phyloP scores from a whole-genome alignment of 805 yeast species.

The Candida chauliodis region DNA sequence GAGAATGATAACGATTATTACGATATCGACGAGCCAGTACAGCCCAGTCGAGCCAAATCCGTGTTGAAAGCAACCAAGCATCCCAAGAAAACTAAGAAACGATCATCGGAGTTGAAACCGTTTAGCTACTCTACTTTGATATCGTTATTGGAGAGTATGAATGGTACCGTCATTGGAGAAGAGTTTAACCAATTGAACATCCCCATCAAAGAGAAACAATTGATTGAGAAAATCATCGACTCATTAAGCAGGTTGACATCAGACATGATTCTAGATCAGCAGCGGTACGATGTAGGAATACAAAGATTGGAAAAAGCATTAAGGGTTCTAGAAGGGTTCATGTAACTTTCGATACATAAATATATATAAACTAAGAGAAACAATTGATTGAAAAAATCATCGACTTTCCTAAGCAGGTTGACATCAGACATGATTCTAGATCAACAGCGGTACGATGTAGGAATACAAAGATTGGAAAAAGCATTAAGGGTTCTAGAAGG shows the following conservation, averaged over 20 bases:
- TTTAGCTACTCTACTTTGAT: conserved; percentile 46
- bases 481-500: conserved; percentile 90
- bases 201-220: conserved; percentile 70
- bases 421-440: conserved; percentile 91
- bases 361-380: conserved; percentile 54
- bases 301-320: conserved; percentile 77
- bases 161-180: conserved; percentile 60
- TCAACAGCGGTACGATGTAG: conserved; percentile 74
- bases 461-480: conserved; percentile 71
- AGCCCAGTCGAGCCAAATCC: conserved; percentile 19
- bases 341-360: conserved; percentile 14
- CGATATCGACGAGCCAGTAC: conserved; percentile 29
- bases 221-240: conserved; percentile 82
- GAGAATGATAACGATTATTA: conserved; percentile 22
- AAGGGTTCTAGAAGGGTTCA: conserved; percentile 79
- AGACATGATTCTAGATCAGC: conserved; percentile 85
- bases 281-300: conserved; percentile 75
- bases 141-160: conserved; percentile 51
- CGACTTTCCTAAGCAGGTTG: conserved; percentile 73
- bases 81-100: conserved; percentile 16
- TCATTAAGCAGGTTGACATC: conserved; percentile 81
- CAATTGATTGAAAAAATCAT: conserved; percentile 79
- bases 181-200: conserved; percentile 73
- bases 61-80: conserved; percentile 29
- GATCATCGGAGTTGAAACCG: conserved; percentile 22